Percentiles rank a stretch among this genome's conserved stretches.
Conservation (phyloP, 345 rosid species). For the Rhodamnia argentea region DNA sequence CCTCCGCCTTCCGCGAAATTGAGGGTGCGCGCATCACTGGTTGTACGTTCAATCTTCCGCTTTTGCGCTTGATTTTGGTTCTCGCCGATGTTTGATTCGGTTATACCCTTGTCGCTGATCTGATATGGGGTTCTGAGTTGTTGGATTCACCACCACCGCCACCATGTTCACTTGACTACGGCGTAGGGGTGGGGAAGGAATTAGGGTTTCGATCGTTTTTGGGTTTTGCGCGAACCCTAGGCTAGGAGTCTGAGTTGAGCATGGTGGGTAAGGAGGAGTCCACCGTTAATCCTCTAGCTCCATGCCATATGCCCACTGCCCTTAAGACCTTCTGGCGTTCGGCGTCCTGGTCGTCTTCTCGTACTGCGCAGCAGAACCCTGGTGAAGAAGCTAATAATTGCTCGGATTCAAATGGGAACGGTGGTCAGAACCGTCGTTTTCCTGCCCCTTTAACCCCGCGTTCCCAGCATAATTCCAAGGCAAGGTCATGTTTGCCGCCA, state of each 20-base stretch:
- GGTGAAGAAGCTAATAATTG: constrained; percentile 37
- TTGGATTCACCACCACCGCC: background rate
- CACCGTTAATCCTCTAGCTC: constrained; percentile 34
- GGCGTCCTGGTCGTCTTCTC: constrained; percentile 94
- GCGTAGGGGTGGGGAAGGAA: background rate
- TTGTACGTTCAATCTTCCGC: background rate
- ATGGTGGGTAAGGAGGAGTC: constrained; percentile 95
- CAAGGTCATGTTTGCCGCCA: constrained; percentile 89
- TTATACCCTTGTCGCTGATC: background rate
- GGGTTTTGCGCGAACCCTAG: background rate
- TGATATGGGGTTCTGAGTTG: background rate
- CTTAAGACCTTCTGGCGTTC: constrained; percentile 90
- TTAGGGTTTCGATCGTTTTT: background rate
- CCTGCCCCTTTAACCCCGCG: constrained; percentile 84
- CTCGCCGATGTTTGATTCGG: background rate
- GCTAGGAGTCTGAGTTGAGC: constrained; percentile 11
- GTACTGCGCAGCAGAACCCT: constrained; percentile 56
- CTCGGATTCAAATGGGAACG: constrained; percentile 30
- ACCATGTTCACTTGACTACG: background rate
- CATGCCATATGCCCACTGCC: constrained; percentile 44
- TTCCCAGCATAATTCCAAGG: constrained; percentile 79
- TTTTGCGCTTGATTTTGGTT: background rate
- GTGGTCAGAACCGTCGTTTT: constrained; percentile 42
- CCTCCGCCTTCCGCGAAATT: background rate
- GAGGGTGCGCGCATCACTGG: background rate